Evolutionary conservation across 139 green algal genomes (phyloP).

Genomic region (Asterochloris erici): DNA sequence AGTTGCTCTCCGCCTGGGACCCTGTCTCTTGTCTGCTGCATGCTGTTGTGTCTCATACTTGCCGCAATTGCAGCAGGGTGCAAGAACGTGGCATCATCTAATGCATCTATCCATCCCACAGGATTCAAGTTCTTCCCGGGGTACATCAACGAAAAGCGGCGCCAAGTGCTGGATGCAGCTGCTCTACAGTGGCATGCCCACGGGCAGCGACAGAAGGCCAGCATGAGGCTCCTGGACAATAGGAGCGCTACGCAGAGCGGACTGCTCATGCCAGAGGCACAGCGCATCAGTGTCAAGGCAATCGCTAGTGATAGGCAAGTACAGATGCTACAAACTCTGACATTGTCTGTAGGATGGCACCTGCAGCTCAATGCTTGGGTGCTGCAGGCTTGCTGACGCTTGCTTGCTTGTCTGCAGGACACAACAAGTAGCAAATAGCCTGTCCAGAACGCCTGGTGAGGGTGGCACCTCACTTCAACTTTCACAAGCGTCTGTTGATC

Average conservation of each 20-base stretch:
- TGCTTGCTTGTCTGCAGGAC: too few species aligned
- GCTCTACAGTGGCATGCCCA: constrained; percentile 48
- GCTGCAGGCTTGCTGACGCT: not conserved
- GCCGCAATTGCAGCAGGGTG: not conserved
- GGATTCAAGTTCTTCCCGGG: constrained; percentile 67
- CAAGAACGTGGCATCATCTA: not conserved
- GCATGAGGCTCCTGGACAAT: constrained; percentile 9
- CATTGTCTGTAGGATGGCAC: not conserved
- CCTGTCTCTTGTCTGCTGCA: not conserved
- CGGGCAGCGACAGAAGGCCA: constrained; percentile 36
- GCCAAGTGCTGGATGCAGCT: constrained; percentile 50
- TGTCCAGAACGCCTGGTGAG: not conserved
- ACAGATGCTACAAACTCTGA: too few species aligned
- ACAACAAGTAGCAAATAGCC: not conserved
- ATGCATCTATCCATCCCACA: constrained; percentile 6
- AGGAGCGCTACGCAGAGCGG: not conserved
- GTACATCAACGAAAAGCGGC: constrained; percentile 38
- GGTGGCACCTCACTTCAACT: too few species aligned
- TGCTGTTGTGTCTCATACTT: not conserved
- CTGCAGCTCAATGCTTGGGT: not conserved
- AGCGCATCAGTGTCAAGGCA: too few species aligned
- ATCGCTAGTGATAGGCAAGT: too few species aligned
- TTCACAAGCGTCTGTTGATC: too few species aligned
- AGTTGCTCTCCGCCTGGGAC: not conserved
- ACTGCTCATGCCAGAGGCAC: not conserved